phyloP scores from a whole-genome alignment of 83 land plant species.

The Picea abies region DNA sequence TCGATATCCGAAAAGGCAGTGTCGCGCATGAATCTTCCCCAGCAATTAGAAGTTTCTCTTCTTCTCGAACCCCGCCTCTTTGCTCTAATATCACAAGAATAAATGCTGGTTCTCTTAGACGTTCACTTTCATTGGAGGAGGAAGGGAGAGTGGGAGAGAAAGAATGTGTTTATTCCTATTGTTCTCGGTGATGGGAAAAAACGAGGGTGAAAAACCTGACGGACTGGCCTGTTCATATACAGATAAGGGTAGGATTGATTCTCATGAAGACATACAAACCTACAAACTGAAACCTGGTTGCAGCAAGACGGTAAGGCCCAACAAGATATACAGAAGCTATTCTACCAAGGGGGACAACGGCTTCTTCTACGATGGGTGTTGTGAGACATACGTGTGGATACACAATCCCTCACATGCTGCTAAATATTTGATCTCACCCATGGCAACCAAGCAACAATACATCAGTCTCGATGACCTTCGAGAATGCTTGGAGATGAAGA shows the following conservation, averaged over 20 bases:
- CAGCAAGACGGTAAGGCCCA: constrained; percentile 39
- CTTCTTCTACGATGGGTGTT: constrained; percentile 38
- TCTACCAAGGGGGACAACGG: constrained; percentile 13
- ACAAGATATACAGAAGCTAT: constrained; percentile 39
- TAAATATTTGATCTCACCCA: not conserved
- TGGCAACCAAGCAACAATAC: constrained; percentile 40
- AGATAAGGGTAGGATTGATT: constrained; percentile 50
- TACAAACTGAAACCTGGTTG: constrained; percentile 33
- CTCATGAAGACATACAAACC: constrained; percentile 34
- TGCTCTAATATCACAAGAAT: no score
- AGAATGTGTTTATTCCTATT: no score
- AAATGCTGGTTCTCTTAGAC: no score
- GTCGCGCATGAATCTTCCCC: no score
- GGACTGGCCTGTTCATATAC: constrained; percentile 39
- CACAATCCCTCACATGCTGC: constrained; percentile 16
- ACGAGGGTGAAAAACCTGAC: constrained; percentile 40
- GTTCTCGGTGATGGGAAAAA: not conserved
- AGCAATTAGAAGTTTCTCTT: no score
- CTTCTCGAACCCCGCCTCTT: no score
- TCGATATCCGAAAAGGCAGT: no score
- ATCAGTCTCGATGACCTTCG: constrained; percentile 38
- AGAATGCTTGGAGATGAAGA: no score
- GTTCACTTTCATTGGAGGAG: no score
- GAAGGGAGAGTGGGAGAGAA: no score
- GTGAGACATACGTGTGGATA: constrained; percentile 49